These are phyloP conservation scores for Thuja plicata DNA, from an alignment of 83 land plant species.

Conservation along the genomic window DNA sequence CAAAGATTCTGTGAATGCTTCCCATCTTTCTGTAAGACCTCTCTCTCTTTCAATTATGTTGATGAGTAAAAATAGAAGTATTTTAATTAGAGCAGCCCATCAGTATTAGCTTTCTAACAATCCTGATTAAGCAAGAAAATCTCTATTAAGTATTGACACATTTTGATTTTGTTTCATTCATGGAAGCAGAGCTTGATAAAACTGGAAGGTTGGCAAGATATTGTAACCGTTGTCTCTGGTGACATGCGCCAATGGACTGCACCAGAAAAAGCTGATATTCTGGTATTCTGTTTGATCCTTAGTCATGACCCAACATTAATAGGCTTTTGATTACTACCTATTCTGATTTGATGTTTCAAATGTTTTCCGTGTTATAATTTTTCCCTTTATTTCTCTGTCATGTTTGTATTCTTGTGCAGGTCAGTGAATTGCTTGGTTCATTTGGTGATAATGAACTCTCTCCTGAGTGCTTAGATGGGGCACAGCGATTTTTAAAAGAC, in stretches of 20 bases:
- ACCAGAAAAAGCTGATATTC: conserved; percentile 95
- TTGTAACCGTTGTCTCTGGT: conserved; percentile 84
- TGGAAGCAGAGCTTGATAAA: conserved; percentile 70
- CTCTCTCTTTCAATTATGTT: background rate
- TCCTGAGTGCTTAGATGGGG: conserved; percentile 98
- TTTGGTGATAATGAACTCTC: conserved; percentile 99
- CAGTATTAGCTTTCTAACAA: background rate
- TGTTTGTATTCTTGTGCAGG: conserved; percentile 42
- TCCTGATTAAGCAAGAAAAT: background rate
- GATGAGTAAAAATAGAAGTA: background rate
- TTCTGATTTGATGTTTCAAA: background rate
- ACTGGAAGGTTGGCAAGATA: conserved; percentile 87
- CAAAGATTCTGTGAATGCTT: too few relatives aligned
- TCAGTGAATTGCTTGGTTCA: conserved; percentile 95
- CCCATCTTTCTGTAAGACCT: background rate
- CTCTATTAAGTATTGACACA: background rate
- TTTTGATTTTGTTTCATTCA: conserved; percentile 11
- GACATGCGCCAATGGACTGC: conserved; percentile 98
- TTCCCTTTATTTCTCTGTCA: background rate
- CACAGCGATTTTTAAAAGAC: conserved; percentile 85
- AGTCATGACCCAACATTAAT: background rate
- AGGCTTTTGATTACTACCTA: background rate
- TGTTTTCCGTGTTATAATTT: background rate
- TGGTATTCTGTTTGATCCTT: conserved; percentile 40
- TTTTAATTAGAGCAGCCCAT: background rate